A percentile compares a stretch with the other conserved stretches of the same genome.
Conservation (phyloP, 1,139 yeast species). For the Pichia sp. region DNA sequence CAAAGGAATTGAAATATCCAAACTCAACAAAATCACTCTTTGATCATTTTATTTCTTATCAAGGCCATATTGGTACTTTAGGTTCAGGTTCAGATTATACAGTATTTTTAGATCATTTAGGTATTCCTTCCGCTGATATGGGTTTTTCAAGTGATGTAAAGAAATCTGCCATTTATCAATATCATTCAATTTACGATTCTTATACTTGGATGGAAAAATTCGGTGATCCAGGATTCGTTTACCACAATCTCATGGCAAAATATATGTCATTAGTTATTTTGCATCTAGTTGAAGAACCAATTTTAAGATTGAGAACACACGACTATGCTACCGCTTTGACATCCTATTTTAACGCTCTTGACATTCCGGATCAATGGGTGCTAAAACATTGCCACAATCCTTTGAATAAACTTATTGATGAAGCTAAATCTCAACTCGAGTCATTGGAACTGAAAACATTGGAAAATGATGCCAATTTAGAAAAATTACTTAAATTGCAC, state of each 20-base stretch:
- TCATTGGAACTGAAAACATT: constrained; percentile 23
- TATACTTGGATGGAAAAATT: constrained; percentile 55
- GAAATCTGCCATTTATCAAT: constrained; percentile 48
- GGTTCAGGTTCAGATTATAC: constrained; percentile 70
- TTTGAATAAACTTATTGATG: constrained; percentile 15
- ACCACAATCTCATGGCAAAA: constrained; percentile 48
- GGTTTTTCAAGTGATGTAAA: constrained; percentile 38
- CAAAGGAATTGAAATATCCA: constrained; percentile 44
- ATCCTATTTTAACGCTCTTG: constrained; percentile 29
- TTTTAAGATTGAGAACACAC: constrained; percentile 34
- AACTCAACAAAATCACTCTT: constrained; percentile 37
- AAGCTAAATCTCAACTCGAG: constrained; percentile 23
- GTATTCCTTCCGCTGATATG: constrained; percentile 55
- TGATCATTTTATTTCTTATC: constrained; percentile 46
- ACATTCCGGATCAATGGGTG: constrained; percentile 35
- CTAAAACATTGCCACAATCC: background rate
- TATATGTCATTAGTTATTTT: constrained; percentile 42
- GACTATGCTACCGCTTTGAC: constrained; percentile 37
- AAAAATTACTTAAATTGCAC: constrained; percentile 32
- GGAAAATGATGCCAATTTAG: constrained; percentile 35
- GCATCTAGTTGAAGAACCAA: constrained; percentile 39
- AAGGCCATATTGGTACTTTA: constrained; percentile 33
- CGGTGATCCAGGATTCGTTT: constrained; percentile 52
- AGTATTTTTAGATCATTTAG: constrained; percentile 59
- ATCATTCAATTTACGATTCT: constrained; percentile 65